Evolutionary conservation across 306 rosid genomes (phyloP), one percentile per base, ranked within the genome.

Genomic region (Canavalia gladiata): DNA sequence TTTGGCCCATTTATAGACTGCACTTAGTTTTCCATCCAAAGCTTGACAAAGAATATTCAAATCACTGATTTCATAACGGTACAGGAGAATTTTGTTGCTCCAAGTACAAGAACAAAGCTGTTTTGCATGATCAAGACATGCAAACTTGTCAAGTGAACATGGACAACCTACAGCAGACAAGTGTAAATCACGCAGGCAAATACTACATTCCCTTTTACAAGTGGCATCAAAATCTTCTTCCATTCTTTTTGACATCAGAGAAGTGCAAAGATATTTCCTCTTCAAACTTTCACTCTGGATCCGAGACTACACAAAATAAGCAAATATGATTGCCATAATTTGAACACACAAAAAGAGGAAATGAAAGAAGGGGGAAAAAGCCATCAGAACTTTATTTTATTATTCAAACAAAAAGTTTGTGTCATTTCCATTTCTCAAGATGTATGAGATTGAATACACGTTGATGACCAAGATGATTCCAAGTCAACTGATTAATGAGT

Each of bases 41-140:
- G 99, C 99, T 79, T 90, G 92, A 67, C 82, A 67, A 71, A 95
- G 97, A 81, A 85, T 75, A 81, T 92, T 79, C 82, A 95, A 86
- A 55, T 88, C 91, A 35, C 78, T 72, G 80, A 92, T 90, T 62
- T 87, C 79, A 34, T 93, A 86, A n/a, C 92, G 93, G 82, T 78
- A 85, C 47, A 89, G 85, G 78, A 90, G 72, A 75, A 57, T 69
- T 81, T 83, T 91, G 45, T 87, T 67, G 58, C 75, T 60, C 98
- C 98, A 93, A 86, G 85, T 34, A 81, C 98, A 95, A 82, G 89
- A 78, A 87, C 99, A 95, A 25, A 93, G 83, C 80, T 89, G 92
- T 85, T 86, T 95, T 37, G 91, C 92, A 59, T 95, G 99, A 81
- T 81, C 42, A 70, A 93, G 92, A 81, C 99, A 93, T 0, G 92